Evolutionary conservation across 176 grass and related monocot species (phyloP).

Genomic region (Tillandsia leiboldiana): DNA sequence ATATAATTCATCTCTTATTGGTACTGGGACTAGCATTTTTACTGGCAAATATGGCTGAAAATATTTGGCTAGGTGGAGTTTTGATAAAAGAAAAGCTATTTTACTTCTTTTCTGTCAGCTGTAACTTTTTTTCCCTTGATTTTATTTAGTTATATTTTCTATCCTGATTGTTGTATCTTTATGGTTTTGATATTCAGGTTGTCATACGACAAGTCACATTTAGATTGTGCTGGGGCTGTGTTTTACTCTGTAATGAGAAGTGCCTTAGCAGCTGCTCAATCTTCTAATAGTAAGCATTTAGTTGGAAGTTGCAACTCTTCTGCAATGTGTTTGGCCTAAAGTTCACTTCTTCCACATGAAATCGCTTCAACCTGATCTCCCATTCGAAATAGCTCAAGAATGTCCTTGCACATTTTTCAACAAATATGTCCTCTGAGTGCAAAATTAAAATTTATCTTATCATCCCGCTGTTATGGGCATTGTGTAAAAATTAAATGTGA

Average conservation of each 20-base stretch:
- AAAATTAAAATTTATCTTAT: background rate
- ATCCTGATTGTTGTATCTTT: background rate
- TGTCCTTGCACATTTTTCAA: too few species aligned
- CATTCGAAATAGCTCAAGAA: too few species aligned
- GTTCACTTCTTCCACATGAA: background rate
- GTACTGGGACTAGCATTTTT: background rate
- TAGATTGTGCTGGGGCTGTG: conserved; percentile 74
- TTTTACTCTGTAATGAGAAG: conserved; percentile 67
- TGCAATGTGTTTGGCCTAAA: background rate
- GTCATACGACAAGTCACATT: conserved; percentile 66
- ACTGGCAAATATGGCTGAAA: too few species aligned
- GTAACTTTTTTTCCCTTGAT: background rate
- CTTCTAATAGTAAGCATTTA: conserved; percentile 40
- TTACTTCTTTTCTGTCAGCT: background rate
- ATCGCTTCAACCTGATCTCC: background rate
- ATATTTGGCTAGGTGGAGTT: too few species aligned
- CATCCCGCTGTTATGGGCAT: too few species aligned
- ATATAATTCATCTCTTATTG: background rate
- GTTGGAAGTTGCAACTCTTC: conserved; percentile 2
- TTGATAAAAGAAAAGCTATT: background rate
- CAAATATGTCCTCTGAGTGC: too few species aligned
- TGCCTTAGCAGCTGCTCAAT: conserved; percentile 47
- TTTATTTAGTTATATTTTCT: conserved; percentile 4
- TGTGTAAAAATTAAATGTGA: too few species aligned
- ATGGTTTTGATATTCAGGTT: conserved; percentile 45